Base-by-base conservation (phyloP, 2,329 filamentous ascomycete genomes). In the Huntiella savannae region DNA sequence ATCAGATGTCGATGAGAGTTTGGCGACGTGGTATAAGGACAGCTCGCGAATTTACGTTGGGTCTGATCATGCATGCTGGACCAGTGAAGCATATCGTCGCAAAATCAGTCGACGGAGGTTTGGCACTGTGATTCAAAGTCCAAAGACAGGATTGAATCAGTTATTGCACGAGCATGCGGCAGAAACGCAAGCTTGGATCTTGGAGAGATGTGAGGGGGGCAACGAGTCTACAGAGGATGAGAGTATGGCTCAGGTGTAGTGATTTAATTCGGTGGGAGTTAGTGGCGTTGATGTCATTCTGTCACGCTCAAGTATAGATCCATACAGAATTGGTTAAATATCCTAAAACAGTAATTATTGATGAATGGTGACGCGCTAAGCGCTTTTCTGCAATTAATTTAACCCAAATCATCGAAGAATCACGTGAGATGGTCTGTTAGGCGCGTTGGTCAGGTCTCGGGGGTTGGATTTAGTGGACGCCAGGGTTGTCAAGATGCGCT, bases 21-120 rank as follows among this genome's bases (percentile, higher is more conserved):
- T 87, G 1, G 79, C 77, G 1, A 67, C 68, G 17, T 96, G 88
- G 88, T 96, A 94, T 62, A 81, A 79, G 57, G 69, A 76, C 53
- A 78, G 85, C 60, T 91, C 84, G 0, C 70, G 75, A 3, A 79
- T 95, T 40, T 93, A 79, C 55, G 81, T 95, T 13, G 74, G 79
- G 1, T 64, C 70, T 19, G 69, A 79, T 49, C 88, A 95, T 58
- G 72, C 73, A 10, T 80, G 83, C 58, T 95, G 85, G 80, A 66
- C 60, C 50, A 73, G 79, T 48, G 67, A 69, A 32, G 74, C 77
- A 4, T 64, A 76, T 15, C 68, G 62, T 2, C 66, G 69, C 51
- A 77, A 75, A 54, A 70, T 79, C 0, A 60, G 65, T 41, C 78
- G 76, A 61, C 65, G 68, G 33, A 66, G 75, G 0, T 79, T 77